These are phyloP conservation scores for Barnettozyma vustinii DNA, from an alignment of 805 yeast species.

Conservation along the genomic window DNA sequence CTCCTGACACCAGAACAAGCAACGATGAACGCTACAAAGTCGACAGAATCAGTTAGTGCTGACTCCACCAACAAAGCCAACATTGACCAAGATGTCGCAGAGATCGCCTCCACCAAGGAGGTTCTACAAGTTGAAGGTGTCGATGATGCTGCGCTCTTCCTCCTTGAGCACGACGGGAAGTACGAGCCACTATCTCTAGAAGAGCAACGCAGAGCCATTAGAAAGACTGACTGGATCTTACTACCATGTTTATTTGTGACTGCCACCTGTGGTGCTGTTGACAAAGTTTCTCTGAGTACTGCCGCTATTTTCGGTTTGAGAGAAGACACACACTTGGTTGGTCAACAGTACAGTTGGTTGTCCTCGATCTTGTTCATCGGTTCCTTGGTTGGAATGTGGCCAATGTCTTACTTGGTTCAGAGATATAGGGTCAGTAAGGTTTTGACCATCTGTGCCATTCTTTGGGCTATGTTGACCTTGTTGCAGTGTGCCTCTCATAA, in stretches of 20 bases:
- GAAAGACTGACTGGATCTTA: conserved; percentile 34
- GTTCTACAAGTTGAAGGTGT: conserved; percentile 1
- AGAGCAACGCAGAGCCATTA: conserved; percentile 29
- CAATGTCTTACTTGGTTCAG: conserved; percentile 26
- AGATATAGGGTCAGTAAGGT: conserved; percentile 22
- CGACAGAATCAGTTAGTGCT: background rate
- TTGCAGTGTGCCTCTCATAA: conserved; percentile 31
- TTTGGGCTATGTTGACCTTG: conserved; percentile 19
- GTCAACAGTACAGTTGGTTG: conserved; percentile 36
- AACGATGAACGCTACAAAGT: conserved; percentile 1
- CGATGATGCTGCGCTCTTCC: conserved; percentile 25
- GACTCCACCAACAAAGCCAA: conserved; percentile 2
- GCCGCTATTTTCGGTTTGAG: conserved; percentile 43
- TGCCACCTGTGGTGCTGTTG: conserved; percentile 36
- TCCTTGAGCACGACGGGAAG: conserved; percentile 21
- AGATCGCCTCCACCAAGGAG: conserved; percentile 2
- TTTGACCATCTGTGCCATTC: conserved; percentile 18
- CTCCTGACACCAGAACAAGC: background rate
- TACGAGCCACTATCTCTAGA: conserved; percentile 23
- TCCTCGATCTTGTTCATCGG: conserved; percentile 38
- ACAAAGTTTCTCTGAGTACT: conserved; percentile 37
- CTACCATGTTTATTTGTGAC: conserved; percentile 33
- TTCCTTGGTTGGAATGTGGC: conserved; percentile 38
- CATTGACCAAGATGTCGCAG: background rate
- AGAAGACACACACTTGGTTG: conserved; percentile 34